Conservation (phyloP, 1,284 basidiomycete species). For the Fomitopsis betulina region DNA sequence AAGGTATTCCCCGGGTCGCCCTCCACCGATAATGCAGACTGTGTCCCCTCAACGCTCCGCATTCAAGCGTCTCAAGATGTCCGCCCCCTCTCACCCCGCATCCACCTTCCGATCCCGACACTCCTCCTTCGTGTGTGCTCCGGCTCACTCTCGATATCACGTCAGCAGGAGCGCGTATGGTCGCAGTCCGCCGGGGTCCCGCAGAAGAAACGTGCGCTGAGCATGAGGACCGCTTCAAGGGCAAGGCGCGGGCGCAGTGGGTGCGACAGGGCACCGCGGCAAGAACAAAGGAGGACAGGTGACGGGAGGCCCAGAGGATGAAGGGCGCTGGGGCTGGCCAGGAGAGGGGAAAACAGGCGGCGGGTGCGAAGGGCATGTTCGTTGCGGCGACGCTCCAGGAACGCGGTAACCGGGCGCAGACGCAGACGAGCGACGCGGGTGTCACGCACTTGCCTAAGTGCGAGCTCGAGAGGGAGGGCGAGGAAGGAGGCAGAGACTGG, state of each 20-base stretch:
- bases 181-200: constrained; percentile 35
- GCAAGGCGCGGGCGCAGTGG: constrained; percentile 15
- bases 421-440: neutral
- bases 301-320: neutral
- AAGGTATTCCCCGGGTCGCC: constrained; percentile 64
- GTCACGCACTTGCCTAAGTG: neutral
- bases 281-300: neutral
- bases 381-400: constrained; percentile 49
- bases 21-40: constrained; percentile 44
- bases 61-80: constrained; percentile 16
- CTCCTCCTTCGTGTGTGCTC: constrained; percentile 39
- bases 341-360: constrained; percentile 6
- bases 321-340: neutral
- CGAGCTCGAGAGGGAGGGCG: constrained; percentile 8
- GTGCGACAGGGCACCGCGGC: constrained; percentile 7
- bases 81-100: constrained; percentile 4
- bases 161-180: constrained; percentile 47
- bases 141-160: constrained; percentile 60
- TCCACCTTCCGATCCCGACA: constrained; percentile 3
- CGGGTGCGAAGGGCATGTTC: constrained; percentile 37
- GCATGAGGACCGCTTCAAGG: constrained; percentile 69
- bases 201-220: constrained; percentile 43
- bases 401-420: neutral
- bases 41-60: constrained; percentile 20
- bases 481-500: constrained; percentile 34